phyloP scores from a whole-genome alignment of 805 yeast species.

The Wickerhamomyces kurtzmanii region DNA sequence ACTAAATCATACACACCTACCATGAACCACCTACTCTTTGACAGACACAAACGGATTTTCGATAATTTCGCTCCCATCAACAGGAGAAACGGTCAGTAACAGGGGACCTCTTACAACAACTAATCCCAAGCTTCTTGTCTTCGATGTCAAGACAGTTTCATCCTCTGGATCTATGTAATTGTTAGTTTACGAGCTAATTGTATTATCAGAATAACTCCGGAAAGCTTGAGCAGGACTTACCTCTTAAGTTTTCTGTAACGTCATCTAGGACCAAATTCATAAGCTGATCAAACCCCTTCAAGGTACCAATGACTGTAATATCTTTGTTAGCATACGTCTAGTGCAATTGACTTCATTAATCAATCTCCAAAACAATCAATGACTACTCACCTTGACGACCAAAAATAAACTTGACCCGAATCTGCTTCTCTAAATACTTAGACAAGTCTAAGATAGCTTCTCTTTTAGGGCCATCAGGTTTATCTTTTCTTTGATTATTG shows the following conservation, averaged over 20 bases:
- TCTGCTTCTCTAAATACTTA: conserved; percentile 61
- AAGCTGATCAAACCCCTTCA: conserved; percentile 78
- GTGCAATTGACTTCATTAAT: not conserved
- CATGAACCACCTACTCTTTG: too few relatives aligned
- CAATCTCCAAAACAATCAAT: conserved; percentile 2
- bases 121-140: conserved; percentile 62
- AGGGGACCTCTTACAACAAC: conserved; percentile 85
- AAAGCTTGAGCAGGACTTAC: conserved; percentile 19
- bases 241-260: conserved; percentile 54
- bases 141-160: conserved; percentile 37
- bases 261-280: conserved; percentile 73
- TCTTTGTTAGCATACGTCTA: conserved; percentile 1
- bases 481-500: conserved; percentile 18
- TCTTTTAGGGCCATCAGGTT: conserved; percentile 71
- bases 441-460: conserved; percentile 82
- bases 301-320: conserved; percentile 55
- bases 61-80: conserved; percentile 60
- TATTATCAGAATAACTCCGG: not conserved
- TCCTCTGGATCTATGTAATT: conserved; percentile 54
- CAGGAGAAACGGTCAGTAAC: conserved; percentile 60
- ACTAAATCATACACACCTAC: too few relatives aligned
- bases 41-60: conserved; percentile 53
- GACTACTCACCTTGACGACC: conserved; percentile 50
- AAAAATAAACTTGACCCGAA: conserved; percentile 74
- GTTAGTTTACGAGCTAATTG: conserved; percentile 1